Conservation (phyloP, 768 basidiomycete genomes). For the Lactarius vividus region DNA sequence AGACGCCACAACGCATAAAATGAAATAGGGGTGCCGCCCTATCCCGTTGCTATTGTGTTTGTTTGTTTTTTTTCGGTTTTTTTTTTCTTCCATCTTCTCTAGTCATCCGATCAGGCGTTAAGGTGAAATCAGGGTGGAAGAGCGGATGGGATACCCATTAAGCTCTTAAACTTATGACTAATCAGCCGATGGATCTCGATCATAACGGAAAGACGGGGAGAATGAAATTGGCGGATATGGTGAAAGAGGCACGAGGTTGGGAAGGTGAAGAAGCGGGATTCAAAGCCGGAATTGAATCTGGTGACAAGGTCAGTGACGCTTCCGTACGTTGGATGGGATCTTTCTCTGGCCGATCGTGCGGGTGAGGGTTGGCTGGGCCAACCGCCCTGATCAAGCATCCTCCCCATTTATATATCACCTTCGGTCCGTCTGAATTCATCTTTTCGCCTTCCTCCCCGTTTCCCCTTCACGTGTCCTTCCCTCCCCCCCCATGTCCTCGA, state of each 20-base stretch:
- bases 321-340: constrained; percentile 28
- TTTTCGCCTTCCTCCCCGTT: constrained; percentile 34
- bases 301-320: constrained; percentile 29
- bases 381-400: constrained; percentile 44
- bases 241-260: constrained; percentile 56
- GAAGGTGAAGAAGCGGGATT: constrained; percentile 40
- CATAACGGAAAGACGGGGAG: constrained; percentile 40
- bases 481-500: constrained; percentile 48
- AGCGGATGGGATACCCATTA: constrained; percentile 37
- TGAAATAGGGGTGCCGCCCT: constrained; percentile 7
- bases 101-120: neutral
- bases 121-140: constrained; percentile 30
- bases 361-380: constrained; percentile 40
- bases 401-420: constrained; percentile 33
- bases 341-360: constrained; percentile 51
- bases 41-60: neutral
- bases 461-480: constrained; percentile 32
- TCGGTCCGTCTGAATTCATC: constrained; percentile 28
- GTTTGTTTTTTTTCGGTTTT: neutral
- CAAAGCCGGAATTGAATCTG: constrained; percentile 30
- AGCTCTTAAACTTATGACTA: constrained; percentile 44
- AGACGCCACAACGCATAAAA: neutral
- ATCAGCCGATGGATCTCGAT: constrained; percentile 42
- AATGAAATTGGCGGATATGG: constrained; percentile 36
- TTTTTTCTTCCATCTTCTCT: neutral